phyloP scores from a whole-genome alignment of 352 stramenopile genomes.

The Phytopythium litorale region DNA sequence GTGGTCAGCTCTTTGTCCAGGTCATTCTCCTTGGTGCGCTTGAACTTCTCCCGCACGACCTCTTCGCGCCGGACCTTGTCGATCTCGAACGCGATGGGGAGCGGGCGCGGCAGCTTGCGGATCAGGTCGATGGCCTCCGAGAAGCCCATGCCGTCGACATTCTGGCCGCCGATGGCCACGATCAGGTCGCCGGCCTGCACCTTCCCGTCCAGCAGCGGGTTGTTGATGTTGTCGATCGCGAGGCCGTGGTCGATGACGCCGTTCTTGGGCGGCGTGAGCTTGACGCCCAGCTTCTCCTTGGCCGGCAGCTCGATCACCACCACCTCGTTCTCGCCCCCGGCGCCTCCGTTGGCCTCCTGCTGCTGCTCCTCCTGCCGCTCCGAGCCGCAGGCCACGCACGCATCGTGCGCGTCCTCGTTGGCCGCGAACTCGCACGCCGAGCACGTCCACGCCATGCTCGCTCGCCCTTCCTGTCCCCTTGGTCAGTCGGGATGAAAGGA shows the following conservation, averaged over 20 bases:
- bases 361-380: conserved; percentile 31
- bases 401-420: conserved; percentile 55
- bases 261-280: conserved; percentile 80
- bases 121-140: conserved; percentile 83
- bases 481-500: background rate
- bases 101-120: conserved; percentile 69
- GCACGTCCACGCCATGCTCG: conserved; percentile 57
- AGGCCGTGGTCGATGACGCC: conserved; percentile 81
- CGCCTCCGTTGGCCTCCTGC: conserved; percentile 5
- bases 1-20: conserved; percentile 74
- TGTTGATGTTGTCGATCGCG: conserved; percentile 87
- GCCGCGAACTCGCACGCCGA: conserved; percentile 55
- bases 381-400: conserved; percentile 59
- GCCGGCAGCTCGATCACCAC: conserved; percentile 78
- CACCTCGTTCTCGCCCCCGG: conserved; percentile 16
- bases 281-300: conserved; percentile 85
- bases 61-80: conserved; percentile 56
- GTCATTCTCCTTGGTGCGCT: conserved; percentile 52
- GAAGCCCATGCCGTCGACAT: conserved; percentile 78
- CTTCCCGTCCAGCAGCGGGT: conserved; percentile 78
- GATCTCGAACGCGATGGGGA: conserved; percentile 84
- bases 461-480: background rate
- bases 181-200: conserved; percentile 80
- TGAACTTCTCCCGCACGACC: conserved; percentile 53
- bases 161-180: conserved; percentile 74